A percentile compares a stretch with the other conserved stretches of the same genome.
Conservation (phyloP, 2,329 filamentous ascomycete species). For the Thielaviopsis ethacetica region DNA sequence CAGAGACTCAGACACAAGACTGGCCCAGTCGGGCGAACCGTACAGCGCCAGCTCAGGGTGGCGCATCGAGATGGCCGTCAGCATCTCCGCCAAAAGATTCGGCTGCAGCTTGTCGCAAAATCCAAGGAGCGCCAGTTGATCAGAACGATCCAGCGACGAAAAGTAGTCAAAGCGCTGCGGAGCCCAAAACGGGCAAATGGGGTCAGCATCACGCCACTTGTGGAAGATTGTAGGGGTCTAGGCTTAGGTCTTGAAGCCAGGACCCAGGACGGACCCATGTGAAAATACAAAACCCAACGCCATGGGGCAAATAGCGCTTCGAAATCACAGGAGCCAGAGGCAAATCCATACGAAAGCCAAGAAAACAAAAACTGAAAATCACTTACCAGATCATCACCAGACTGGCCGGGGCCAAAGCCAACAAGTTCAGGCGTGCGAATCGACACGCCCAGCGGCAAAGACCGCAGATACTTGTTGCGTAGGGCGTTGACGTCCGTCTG, state of each 20-base stretch:
- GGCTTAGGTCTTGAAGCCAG: background rate
- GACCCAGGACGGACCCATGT: background rate
- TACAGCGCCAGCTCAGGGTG: slow-evolving; percentile 28
- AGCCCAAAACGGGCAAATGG: background rate
- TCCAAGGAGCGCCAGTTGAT: slow-evolving; percentile 25
- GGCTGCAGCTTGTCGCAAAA: slow-evolving; percentile 26
- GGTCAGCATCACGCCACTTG: slow-evolving; percentile 7
- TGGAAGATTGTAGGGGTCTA: background rate
- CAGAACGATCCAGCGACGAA: slow-evolving; percentile 20
- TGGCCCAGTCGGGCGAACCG: slow-evolving; percentile 25
- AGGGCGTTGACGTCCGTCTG: slow-evolving; percentile 18
- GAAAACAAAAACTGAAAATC: background rate
- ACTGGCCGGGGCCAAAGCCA: slow-evolving; percentile 22
- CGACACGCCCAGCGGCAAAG: slow-evolving; percentile 18
- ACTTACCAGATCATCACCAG: slow-evolving; percentile 22
- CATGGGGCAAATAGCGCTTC: background rate
- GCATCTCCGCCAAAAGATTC: slow-evolving; percentile 25
- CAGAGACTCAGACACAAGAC: slow-evolving; percentile 10
- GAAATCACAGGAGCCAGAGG: background rate
- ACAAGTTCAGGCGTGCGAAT: slow-evolving; percentile 23
- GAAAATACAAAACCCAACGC: background rate
- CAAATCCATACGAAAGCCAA: background rate
- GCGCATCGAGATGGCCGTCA: slow-evolving; percentile 26
- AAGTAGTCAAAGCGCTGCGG: slow-evolving; percentile 25
- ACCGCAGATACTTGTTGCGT: slow-evolving; percentile 19